phyloP scores from a whole-genome alignment of 2,329 filamentous ascomycete species.

The Aspergillus bombycis region DNA sequence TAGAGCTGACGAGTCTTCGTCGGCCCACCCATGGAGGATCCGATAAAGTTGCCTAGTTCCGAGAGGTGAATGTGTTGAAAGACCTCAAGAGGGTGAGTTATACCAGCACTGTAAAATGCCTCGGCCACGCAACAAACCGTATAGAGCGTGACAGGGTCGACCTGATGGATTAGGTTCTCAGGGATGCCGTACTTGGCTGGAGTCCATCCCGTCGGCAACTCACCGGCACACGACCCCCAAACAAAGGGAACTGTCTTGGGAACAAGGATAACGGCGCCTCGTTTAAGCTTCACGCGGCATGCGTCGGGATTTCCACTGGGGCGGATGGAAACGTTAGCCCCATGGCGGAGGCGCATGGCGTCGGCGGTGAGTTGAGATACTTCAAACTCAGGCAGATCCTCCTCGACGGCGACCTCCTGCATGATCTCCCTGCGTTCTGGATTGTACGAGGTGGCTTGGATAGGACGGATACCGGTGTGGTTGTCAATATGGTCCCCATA shows the following conservation, averaged over 20 bases:
- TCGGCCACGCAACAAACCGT: conserved; percentile 93
- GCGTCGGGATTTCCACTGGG: too few species aligned
- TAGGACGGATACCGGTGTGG: too few species aligned
- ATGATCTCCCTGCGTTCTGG: too few species aligned
- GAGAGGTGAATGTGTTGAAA: conserved; percentile 99
- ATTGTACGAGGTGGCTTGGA: too few species aligned
- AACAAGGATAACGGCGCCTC: conserved; percentile 91
- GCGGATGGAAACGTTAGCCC: too few species aligned
- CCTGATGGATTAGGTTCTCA: conserved; percentile 96
- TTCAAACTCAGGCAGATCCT: too few species aligned
- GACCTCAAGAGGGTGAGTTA: conserved; percentile 74
- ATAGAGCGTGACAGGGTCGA: conserved; percentile 94
- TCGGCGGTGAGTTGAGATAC: too few species aligned
- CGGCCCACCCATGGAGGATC: conserved; percentile 96
- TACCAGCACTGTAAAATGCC: conserved; percentile 77
- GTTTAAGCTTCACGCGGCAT: conserved; percentile 83
- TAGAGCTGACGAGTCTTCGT: conserved; percentile 95
- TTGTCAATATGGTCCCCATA: too few species aligned
- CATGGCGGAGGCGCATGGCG: too few species aligned
- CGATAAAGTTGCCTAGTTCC: conserved; percentile 96
- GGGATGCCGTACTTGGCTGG: conserved; percentile 94
- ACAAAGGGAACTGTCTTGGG: conserved; percentile 97
- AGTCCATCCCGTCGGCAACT: conserved; percentile 96
- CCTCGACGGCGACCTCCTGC: too few species aligned
- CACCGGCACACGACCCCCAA: conserved; percentile 84